Percentiles rank a stretch among this genome's conserved stretches.
These are phyloP conservation scores for Diaporthe helianthi DNA, from an alignment of 2,329 filamentous ascomycete genomes.

Conservation along the genomic window DNA sequence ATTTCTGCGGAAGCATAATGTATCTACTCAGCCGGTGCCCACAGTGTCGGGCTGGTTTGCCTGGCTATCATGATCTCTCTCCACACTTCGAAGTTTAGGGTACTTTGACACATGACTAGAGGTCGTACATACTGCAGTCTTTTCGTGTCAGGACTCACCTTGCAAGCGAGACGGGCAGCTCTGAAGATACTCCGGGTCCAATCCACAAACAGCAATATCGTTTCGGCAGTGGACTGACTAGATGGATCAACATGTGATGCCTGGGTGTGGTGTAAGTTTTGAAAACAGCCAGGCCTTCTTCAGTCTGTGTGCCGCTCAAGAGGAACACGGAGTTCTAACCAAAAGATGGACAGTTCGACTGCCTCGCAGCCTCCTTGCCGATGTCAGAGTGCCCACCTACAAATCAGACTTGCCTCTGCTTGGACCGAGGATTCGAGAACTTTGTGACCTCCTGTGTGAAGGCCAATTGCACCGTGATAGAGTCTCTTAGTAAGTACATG, in stretches of 20 bases:
- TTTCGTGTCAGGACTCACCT: not conserved
- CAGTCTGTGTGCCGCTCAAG: not conserved
- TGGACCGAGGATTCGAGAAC: not conserved
- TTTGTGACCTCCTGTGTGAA: not conserved
- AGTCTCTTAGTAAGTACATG: not conserved
- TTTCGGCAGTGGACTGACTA: not conserved
- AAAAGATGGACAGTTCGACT: not conserved
- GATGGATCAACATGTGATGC: not conserved
- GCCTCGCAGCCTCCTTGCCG: not conserved
- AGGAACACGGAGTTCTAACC: not conserved
- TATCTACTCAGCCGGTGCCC: not conserved
- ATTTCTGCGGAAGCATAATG: no score
- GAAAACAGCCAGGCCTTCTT: no score
- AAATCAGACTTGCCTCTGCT: conserved; percentile 24
- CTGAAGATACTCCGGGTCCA: not conserved
- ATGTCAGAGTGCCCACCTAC: conserved; percentile 3
- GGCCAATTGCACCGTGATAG: conserved; percentile 3
- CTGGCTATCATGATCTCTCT: not conserved
- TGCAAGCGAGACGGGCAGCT: not conserved
- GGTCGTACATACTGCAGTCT: not conserved
- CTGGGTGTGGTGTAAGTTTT: conserved; percentile 1
- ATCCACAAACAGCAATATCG: not conserved
- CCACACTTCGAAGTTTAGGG: not conserved
- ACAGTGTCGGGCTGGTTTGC: not conserved
- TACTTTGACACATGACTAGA: not conserved